Percentiles rank a stretch among this genome's conserved stretches.
Evolutionary conservation across 2,329 filamentous ascomycete species (phyloP).

Genomic region (Aspergillus fijiensis): DNA sequence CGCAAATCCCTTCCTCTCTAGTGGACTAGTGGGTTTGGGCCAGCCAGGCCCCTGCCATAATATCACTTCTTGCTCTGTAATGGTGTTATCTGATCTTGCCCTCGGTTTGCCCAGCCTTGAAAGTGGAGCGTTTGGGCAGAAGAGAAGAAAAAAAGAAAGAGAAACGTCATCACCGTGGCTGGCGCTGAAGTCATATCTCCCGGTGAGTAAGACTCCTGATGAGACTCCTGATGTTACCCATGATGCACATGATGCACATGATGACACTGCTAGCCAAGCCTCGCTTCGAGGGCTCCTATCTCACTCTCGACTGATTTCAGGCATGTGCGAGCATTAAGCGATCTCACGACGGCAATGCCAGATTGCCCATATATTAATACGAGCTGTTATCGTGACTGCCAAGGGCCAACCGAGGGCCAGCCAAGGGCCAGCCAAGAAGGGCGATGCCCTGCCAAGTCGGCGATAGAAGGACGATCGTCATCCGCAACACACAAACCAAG

Average conservation of each 20-base stretch:
- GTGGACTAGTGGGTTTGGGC: background rate
- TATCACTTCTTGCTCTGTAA: background rate
- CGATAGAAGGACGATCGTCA: background rate
- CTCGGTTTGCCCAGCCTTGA: background rate
- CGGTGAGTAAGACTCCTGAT: too few relatives aligned
- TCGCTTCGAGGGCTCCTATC: background rate
- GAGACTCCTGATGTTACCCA: too few relatives aligned
- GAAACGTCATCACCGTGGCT: too few relatives aligned
- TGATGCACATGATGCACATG: background rate
- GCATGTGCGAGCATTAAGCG: too few relatives aligned
- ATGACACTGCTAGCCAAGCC: background rate
- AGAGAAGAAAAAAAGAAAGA: too few relatives aligned
- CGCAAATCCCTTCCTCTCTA: background rate
- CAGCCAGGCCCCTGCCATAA: too few relatives aligned
- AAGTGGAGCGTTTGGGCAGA: background rate
- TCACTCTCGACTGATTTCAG: background rate
- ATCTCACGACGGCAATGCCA: too few relatives aligned
- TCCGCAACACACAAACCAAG: background rate
- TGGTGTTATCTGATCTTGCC: background rate
- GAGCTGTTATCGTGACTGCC: background rate
- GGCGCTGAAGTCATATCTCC: too few relatives aligned
- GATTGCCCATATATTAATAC: background rate
- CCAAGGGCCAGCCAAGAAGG: background rate
- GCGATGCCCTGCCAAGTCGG: background rate
- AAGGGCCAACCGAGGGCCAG: background rate